Base-by-base conservation (phyloP, 2,329 filamentous ascomycete species). In the Neonectria hederae region DNA sequence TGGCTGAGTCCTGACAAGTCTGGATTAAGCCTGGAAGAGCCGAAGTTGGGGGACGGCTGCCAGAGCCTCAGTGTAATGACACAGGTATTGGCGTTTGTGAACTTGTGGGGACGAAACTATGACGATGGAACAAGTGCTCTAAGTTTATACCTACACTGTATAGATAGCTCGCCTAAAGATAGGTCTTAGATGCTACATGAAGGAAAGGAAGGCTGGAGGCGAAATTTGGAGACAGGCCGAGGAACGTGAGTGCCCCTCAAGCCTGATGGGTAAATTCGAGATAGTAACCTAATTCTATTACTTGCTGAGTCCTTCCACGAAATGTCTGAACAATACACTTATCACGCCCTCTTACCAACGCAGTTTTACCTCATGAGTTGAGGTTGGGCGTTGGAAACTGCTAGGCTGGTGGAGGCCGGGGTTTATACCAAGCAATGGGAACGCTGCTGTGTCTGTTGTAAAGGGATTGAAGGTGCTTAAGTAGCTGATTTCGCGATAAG, bases 1-100 rank as follows among this genome's bases (percentile, higher is more conserved):
- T 46, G 54, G 32, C 28, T 62, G 48, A 38, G 26, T 42, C 38
- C 30, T 53, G 26, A 59, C 32, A 43, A 49, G 46, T 54, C 19
- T 54, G 32, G 49, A 59, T 54, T 51, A 58, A 63, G 60, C 54
- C 54, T 63, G 32, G 52, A 53, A 40, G 54, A 63, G 49, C 54
- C 54, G 54, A 54, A 43, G 32, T 43, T 35, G 60, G 49, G 35
- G 54, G 46, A 48, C 35, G 24, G 19, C 30, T 53, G 21, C 24
- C 46, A 26, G 42, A 55, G 49, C 26, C 17, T 49, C 40, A 32
- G 46, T 35, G 30, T 46, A n/a, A 58, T 54, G 60, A 53, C 24
- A 42, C 32, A 24, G 24, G 32, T 7, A 35, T 32, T 21, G 28
- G 48, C 10, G 26, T n/a, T 32, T 28, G 28, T 51, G 21, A 13